Percentiles rank a stretch among this genome's conserved stretches.
Evolutionary conservation across 78 protist genomes (phyloP).

Genomic region (Dictyostelium citrinum): DNA sequence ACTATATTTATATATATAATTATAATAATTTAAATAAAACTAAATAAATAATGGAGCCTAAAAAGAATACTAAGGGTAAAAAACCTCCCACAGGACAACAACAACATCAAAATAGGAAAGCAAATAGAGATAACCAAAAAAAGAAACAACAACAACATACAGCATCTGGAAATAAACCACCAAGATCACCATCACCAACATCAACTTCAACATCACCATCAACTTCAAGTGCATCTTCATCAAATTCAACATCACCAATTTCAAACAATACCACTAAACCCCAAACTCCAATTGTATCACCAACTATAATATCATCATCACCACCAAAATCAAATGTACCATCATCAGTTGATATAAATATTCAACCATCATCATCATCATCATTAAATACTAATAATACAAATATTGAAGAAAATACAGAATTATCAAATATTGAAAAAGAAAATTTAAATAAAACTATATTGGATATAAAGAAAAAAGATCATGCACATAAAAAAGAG

Average conservation of each 20-base stretch:
- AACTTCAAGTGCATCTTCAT: background rate
- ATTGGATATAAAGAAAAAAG: conserved; percentile 26
- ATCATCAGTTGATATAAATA: background rate
- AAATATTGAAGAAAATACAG: background rate
- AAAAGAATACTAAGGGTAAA: background rate
- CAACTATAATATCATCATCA: background rate
- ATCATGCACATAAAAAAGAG: conserved; percentile 46
- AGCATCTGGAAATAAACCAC: background rate
- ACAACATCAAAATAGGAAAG: background rate
- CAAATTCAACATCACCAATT: background rate
- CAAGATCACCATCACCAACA: background rate
- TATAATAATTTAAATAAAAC: background rate
- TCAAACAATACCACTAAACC: background rate
- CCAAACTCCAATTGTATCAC: background rate
- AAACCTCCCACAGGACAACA: background rate
- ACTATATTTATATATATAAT: background rate
- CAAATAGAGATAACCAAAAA: background rate
- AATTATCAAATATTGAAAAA: background rate
- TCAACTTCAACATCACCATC: background rate
- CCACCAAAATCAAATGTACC: background rate
- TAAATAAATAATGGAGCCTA: background rate
- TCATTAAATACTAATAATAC: background rate
- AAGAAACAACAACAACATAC: background rate
- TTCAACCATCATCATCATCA: background rate
- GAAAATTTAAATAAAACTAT: background rate